Evolutionary conservation across 768 basidiomycete species (phyloP).

Genomic region (Galerina marginata): DNA sequence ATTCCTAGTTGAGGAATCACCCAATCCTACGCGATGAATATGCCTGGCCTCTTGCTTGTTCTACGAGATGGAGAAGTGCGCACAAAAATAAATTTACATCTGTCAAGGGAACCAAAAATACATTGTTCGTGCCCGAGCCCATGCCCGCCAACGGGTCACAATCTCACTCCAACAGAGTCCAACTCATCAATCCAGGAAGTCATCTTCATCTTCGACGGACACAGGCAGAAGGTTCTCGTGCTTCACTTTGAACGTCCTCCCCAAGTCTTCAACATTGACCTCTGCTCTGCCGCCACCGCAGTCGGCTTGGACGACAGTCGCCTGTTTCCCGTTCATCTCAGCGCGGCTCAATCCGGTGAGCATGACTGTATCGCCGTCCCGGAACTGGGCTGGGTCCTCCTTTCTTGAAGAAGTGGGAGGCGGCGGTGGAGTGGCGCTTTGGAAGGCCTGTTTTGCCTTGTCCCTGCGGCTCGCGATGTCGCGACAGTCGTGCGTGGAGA

Average conservation of each 20-base stretch:
- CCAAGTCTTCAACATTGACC: constrained; percentile 20
- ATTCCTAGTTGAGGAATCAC: no score
- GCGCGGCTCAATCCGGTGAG: constrained; percentile 20
- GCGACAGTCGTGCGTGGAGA: constrained; percentile 22
- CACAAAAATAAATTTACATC: no score
- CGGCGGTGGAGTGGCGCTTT: background rate
- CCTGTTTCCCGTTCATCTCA: constrained; percentile 25
- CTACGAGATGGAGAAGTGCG: no score
- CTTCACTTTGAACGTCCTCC: constrained; percentile 24
- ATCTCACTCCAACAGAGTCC: no score
- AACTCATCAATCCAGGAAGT: constrained; percentile 19
- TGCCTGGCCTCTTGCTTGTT: no score
- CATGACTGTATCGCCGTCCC: constrained; percentile 18
- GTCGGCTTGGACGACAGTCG: constrained; percentile 17
- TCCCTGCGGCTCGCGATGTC: constrained; percentile 15
- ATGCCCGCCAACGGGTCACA: no score
- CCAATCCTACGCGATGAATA: no score
- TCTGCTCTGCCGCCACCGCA: constrained; percentile 16
- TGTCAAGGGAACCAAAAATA: no score
- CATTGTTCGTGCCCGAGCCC: no score
- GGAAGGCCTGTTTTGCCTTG: constrained; percentile 22
- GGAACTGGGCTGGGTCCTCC: constrained; percentile 9
- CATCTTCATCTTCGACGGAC: constrained; percentile 15
- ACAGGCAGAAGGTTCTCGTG: constrained; percentile 19
- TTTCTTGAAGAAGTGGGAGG: background rate